phyloP scores from a whole-genome alignment of 768 basidiomycete genomes.

The Suillus subaureus region DNA sequence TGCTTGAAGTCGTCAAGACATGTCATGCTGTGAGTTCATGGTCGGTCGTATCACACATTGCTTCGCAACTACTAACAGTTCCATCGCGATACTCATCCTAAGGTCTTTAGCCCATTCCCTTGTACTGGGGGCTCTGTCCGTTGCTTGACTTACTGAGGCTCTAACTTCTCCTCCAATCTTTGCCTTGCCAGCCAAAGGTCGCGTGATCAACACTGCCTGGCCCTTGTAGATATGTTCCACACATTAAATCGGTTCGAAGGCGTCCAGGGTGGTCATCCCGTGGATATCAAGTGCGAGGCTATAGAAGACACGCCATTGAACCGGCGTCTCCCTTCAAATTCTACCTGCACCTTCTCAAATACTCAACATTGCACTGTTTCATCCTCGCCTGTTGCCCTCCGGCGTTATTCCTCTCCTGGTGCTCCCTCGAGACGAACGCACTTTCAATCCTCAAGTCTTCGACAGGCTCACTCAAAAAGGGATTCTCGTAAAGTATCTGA shows the following conservation, averaged over 20 bases:
- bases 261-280: constrained; percentile 19
- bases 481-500: constrained; percentile 34
- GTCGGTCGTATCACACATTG: constrained; percentile 12
- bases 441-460: constrained; percentile 35
- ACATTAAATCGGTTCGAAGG: constrained; percentile 39
- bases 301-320: constrained; percentile 30
- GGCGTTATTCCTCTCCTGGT: constrained; percentile 32
- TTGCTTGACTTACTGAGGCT: constrained; percentile 20
- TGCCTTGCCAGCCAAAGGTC: constrained; percentile 11
- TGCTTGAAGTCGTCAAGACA: constrained; percentile 18
- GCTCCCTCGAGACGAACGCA: constrained; percentile 39
- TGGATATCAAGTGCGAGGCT: constrained; percentile 52
- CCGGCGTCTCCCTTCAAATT: constrained; percentile 38
- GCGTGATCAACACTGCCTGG: constrained; percentile 48
- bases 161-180: constrained; percentile 15
- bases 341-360: constrained; percentile 14
- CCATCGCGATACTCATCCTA: constrained; percentile 27
- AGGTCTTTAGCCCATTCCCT: constrained; percentile 26
- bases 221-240: constrained; percentile 36
- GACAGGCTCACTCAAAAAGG: constrained; percentile 23
- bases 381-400: constrained; percentile 34
- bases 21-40: constrained; percentile 19
- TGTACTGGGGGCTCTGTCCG: constrained; percentile 26
- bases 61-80: constrained; percentile 26
- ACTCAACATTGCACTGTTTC: constrained; percentile 24